These are phyloP conservation scores for Phialophora chinensis DNA, from an alignment of 2,329 filamentous ascomycete genomes.

Conservation along the genomic window DNA sequence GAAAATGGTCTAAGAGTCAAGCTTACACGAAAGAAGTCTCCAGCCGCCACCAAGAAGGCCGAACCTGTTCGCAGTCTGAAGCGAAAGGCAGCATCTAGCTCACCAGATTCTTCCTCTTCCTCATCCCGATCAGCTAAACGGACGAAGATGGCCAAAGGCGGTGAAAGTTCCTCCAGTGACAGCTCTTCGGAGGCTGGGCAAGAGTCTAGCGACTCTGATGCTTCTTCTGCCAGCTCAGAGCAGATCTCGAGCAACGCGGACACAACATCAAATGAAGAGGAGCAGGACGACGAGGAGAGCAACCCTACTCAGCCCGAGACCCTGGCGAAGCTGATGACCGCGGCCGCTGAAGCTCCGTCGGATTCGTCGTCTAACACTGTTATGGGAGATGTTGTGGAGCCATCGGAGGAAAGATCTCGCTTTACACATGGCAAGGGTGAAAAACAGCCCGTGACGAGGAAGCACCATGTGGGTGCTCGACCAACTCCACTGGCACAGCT, in stretches of 20 bases:
- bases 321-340: conserved; percentile 1
- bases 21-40: conserved; percentile 43
- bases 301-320: conserved; percentile 27
- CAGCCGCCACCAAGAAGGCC: conserved; percentile 55
- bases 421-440: conserved; percentile 39
- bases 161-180: conserved; percentile 38
- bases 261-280: conserved; percentile 26
- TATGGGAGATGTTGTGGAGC: conserved; percentile 27
- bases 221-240: conserved; percentile 1
- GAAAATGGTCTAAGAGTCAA: conserved; percentile 43
- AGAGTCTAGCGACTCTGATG: conserved; percentile 30
- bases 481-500: conserved; percentile 78
- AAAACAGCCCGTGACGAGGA: conserved; percentile 32
- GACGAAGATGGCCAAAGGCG: conserved; percentile 17
- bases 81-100: conserved; percentile 62
- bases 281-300: conserved; percentile 38
- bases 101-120: conserved; percentile 48
- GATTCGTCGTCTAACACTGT: conserved; percentile 38
- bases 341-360: conserved; percentile 25
- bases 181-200: conserved; percentile 42
- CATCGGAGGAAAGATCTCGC: conserved; percentile 34
- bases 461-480: conserved; percentile 58
- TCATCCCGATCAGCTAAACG: conserved; percentile 40
- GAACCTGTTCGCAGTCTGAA: conserved; percentile 52
- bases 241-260: not conserved